These are phyloP conservation scores for Stromatinia cepivora DNA, from an alignment of 2,329 filamentous ascomycete species.

Conservation along the genomic window DNA sequence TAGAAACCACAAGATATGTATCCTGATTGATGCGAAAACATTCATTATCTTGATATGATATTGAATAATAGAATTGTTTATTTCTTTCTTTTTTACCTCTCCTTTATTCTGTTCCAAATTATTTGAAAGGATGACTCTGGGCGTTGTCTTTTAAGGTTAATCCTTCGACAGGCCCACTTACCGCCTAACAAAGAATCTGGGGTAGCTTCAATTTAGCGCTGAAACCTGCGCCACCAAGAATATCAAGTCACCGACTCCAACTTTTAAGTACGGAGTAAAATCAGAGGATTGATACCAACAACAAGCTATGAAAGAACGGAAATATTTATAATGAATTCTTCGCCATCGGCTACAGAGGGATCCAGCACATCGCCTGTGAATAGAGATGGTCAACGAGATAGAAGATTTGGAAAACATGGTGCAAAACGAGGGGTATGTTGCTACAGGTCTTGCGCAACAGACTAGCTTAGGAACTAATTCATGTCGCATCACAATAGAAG, in stretches of 20 bases:
- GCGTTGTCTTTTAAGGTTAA: background rate
- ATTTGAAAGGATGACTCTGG: background rate
- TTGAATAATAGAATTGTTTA: background rate
- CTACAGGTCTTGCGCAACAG: slow-evolving; percentile 33
- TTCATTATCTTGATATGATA: background rate
- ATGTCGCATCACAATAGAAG: slow-evolving; percentile 51
- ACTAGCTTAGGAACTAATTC: slow-evolving; percentile 21
- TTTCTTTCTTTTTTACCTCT: background rate
- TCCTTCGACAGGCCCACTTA: background rate
- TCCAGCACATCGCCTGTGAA: slow-evolving; percentile 5
- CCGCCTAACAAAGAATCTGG: slow-evolving; percentile 12
- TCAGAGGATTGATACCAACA: background rate
- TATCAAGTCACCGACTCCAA: background rate
- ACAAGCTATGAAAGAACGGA: slow-evolving; percentile 20
- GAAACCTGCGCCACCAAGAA: slow-evolving; percentile 1
- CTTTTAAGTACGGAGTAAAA: background rate
- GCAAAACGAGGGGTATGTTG: slow-evolving; percentile 21
- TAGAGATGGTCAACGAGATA: slow-evolving; percentile 18
- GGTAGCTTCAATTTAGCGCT: slow-evolving; percentile 11
- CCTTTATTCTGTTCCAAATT: background rate
- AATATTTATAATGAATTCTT: slow-evolving; percentile 17
- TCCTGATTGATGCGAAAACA: background rate
- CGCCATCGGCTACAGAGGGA: slow-evolving; percentile 13
- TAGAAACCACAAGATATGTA: background rate
- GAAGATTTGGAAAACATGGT: slow-evolving; percentile 19